Percentiles rank a stretch among this genome's conserved stretches.
Conservation (phyloP, 306 rosid species). For the Crotalaria pallida region DNA sequence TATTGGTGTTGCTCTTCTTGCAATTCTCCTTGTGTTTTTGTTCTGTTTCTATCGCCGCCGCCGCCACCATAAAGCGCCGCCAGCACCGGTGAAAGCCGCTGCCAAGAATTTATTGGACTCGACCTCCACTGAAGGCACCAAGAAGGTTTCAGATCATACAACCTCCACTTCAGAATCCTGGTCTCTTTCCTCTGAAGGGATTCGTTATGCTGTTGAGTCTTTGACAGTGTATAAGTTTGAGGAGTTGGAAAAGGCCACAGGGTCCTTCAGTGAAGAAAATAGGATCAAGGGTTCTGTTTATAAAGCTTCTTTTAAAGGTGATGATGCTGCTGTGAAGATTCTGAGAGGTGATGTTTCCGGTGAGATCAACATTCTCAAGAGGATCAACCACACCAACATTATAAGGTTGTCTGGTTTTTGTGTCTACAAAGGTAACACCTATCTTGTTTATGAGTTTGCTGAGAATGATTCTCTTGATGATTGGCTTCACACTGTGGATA, state of each 20-base stretch:
- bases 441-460: conserved; percentile 72
- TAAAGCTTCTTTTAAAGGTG: conserved; percentile 57
- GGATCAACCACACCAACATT: conserved; percentile 62
- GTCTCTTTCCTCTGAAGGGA: conserved; percentile 42
- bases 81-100: not conserved
- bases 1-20: conserved; percentile 36
- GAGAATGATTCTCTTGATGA: conserved; percentile 47
- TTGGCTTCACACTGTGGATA: conserved; percentile 36
- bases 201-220: conserved; percentile 53
- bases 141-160: not conserved
- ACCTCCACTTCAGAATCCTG: conserved; percentile 16
- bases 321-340: conserved; percentile 68
- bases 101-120: conserved; percentile 4
- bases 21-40: conserved; percentile 10
- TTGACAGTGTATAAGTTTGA: conserved; percentile 40
- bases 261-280: conserved; percentile 43
- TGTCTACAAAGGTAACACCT: conserved; percentile 51
- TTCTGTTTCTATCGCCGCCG: conserved; percentile 12
- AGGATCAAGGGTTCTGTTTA: conserved; percentile 56
- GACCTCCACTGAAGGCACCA: not conserved
- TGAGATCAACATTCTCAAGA: conserved; percentile 62
- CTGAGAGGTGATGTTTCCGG: conserved; percentile 55
- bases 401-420: conserved; percentile 76
- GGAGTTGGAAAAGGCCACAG: conserved; percentile 45
- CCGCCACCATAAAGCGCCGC: not conserved